Conservation (phyloP, 495 filamentous ascomycete genomes). For the Lophium mytilinum region DNA sequence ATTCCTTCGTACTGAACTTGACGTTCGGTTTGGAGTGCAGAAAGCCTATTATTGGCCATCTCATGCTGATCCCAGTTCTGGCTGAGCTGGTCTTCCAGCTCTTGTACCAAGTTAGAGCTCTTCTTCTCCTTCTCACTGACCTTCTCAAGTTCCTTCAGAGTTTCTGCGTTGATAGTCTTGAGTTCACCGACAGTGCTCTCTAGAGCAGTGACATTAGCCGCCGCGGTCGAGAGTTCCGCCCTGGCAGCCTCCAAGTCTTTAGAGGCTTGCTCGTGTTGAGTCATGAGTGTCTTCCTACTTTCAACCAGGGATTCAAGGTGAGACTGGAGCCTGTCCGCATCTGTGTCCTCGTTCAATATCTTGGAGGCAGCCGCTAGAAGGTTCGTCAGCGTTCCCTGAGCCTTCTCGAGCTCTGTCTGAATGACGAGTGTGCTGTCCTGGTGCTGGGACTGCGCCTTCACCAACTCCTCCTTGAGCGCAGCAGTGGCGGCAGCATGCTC, state of each 20-base stretch:
- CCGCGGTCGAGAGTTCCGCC: slow-evolving; percentile 46
- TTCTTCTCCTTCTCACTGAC: slow-evolving; percentile 62
- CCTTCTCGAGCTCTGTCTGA: slow-evolving; percentile 60
- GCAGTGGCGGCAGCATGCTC: slow-evolving; percentile 6
- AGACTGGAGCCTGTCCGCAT: slow-evolving; percentile 40
- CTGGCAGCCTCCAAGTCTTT: slow-evolving; percentile 65
- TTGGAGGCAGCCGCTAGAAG: slow-evolving; percentile 45
- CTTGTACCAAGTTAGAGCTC: slow-evolving; percentile 82
- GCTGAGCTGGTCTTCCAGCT: slow-evolving; percentile 94
- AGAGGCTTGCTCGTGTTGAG: slow-evolving; percentile 39
- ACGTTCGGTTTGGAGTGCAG: slow-evolving; percentile 59
- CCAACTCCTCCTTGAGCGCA: slow-evolving; percentile 32
- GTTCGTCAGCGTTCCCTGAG: slow-evolving; percentile 59
- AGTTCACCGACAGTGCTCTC: slow-evolving; percentile 44
- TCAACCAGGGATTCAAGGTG: slow-evolving; percentile 40
- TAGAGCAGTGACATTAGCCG: slow-evolving; percentile 42
- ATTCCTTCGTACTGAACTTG: slow-evolving; percentile 54
- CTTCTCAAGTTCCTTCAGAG: slow-evolving; percentile 45
- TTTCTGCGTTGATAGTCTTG: slow-evolving; percentile 32
- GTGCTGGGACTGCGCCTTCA: slow-evolving; percentile 34
- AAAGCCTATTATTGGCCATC: slow-evolving; percentile 64
- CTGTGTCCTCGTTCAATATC: slow-evolving; percentile 41
- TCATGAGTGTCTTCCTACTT: slow-evolving; percentile 29
- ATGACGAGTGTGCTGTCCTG: slow-evolving; percentile 52
- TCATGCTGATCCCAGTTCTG: slow-evolving; percentile 91